Evolutionary conservation across 495 filamentous ascomycete species (phyloP).

Genomic region (Staphylotrichum tortipilum): DNA sequence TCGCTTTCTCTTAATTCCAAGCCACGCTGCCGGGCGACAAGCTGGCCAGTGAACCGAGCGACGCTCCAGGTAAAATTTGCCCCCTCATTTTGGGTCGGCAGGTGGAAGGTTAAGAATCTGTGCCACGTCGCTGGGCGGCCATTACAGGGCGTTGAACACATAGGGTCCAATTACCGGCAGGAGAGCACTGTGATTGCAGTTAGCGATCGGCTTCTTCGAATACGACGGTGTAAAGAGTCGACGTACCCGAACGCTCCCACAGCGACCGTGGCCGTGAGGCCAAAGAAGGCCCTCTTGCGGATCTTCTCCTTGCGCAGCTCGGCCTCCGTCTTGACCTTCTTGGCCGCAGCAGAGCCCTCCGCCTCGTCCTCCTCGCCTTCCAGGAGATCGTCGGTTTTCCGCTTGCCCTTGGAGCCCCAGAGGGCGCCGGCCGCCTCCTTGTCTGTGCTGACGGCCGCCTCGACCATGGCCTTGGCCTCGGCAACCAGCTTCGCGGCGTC

Average conservation of each 20-base stretch:
- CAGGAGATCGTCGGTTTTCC: slow-evolving; percentile 70
- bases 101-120: not conserved
- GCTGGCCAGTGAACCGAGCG: too few species aligned
- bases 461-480: slow-evolving; percentile 83
- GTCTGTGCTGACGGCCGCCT: slow-evolving; percentile 58
- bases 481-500: slow-evolving; percentile 73
- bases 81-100: too few species aligned
- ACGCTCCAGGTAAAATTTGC: too few species aligned
- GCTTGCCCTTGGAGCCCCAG: slow-evolving; percentile 52
- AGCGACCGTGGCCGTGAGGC: slow-evolving; percentile 70
- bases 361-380: slow-evolving; percentile 32
- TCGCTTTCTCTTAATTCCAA: too few species aligned
- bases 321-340: slow-evolving; percentile 66
- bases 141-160: slow-evolving; percentile 39
- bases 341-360: slow-evolving; percentile 46
- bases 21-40: too few species aligned
- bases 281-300: slow-evolving; percentile 71
- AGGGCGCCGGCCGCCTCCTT: slow-evolving; percentile 26
- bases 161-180: slow-evolving; percentile 49
- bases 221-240: not conserved
- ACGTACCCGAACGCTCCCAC: slow-evolving; percentile 68
- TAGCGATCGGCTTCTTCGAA: not conserved
- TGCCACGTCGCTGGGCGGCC: not conserved
- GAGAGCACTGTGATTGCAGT: slow-evolving; percentile 18
- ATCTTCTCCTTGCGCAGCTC: slow-evolving; percentile 77